A percentile compares a stretch with the other conserved stretches of the same genome.
Conservation (phyloP, 345 rosid genomes). For the Aquilaria malaccensis region DNA sequence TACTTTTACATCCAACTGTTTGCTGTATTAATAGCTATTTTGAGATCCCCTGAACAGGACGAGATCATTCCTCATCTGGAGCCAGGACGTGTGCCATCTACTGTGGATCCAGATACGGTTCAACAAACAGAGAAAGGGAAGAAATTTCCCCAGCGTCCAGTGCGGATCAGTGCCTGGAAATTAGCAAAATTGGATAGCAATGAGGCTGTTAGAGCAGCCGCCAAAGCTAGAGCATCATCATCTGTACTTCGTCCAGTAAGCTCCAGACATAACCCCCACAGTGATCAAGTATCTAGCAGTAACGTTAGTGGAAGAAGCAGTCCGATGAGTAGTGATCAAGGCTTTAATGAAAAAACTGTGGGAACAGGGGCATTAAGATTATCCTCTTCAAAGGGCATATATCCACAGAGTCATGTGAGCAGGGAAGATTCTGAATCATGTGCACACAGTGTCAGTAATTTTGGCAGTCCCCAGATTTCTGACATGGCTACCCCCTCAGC, state of each 20-base stretch:
- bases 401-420: constrained; percentile 54
- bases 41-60: constrained; percentile 35
- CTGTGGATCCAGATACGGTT: constrained; percentile 60
- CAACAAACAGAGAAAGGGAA: constrained; percentile 43
- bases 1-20: neutral
- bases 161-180: constrained; percentile 90
- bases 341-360: constrained; percentile 26
- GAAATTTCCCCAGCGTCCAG: constrained; percentile 60
- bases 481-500: constrained; percentile 32
- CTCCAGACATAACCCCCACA: constrained; percentile 46
- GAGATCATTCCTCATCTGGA: constrained; percentile 87
- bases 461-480: constrained; percentile 51
- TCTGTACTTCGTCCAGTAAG: constrained; percentile 73
- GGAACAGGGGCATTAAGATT: constrained; percentile 29
- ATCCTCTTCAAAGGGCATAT: constrained; percentile 31
- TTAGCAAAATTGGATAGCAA: constrained; percentile 76
- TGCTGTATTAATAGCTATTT: too few relatives aligned
- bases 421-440: constrained; percentile 52
- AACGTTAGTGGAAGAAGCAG: constrained; percentile 72
- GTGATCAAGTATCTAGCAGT: constrained; percentile 56
- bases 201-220: constrained; percentile 79
- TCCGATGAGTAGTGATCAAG: constrained; percentile 50
- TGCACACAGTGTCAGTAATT: constrained; percentile 43
- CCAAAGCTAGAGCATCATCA: constrained; percentile 88
- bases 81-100: constrained; percentile 72